Conservation (phyloP, 2,329 filamentous ascomycete species). For the Paracoccidioides lutzii region DNA sequence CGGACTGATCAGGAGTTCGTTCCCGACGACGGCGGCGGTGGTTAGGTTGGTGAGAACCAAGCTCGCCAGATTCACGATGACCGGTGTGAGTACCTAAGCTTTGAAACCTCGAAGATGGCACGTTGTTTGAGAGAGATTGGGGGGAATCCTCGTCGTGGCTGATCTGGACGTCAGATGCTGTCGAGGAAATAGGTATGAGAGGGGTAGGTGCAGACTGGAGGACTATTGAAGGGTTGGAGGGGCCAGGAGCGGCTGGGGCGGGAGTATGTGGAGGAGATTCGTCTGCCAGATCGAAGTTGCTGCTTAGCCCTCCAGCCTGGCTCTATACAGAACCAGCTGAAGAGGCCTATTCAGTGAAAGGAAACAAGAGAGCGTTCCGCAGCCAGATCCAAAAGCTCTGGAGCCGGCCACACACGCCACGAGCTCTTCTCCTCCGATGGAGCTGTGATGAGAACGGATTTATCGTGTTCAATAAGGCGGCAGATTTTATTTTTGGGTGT, state of each 20-base stretch:
- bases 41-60: constrained; percentile 10
- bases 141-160: constrained; percentile 3
- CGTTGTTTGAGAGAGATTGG: background rate
- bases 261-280: constrained; percentile 43
- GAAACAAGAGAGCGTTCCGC: background rate
- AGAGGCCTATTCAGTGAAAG: constrained; percentile 20
- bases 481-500: background rate
- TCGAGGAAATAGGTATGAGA: constrained; percentile 23
- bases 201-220: constrained; percentile 39
- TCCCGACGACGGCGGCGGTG: constrained; percentile 23
- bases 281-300: constrained; percentile 61
- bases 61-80: background rate
- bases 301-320: constrained; percentile 30
- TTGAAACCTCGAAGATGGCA: constrained; percentile 1
- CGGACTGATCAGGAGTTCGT: constrained; percentile 17
- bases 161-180: constrained; percentile 5
- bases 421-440: background rate
- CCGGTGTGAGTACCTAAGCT: constrained; percentile 1
- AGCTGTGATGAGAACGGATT: background rate
- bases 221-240: constrained; percentile 47
- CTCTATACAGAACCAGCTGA: constrained; percentile 34
- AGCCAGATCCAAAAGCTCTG: constrained; percentile 3
- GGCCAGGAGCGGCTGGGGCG: constrained; percentile 55
- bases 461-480: background rate
- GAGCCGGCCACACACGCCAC: constrained; percentile 2